A percentile compares a stretch with the other conserved stretches of the same genome.
Evolutionary conservation across 768 basidiomycete genomes (phyloP).

Genomic region (Termitomyces sp.): DNA sequence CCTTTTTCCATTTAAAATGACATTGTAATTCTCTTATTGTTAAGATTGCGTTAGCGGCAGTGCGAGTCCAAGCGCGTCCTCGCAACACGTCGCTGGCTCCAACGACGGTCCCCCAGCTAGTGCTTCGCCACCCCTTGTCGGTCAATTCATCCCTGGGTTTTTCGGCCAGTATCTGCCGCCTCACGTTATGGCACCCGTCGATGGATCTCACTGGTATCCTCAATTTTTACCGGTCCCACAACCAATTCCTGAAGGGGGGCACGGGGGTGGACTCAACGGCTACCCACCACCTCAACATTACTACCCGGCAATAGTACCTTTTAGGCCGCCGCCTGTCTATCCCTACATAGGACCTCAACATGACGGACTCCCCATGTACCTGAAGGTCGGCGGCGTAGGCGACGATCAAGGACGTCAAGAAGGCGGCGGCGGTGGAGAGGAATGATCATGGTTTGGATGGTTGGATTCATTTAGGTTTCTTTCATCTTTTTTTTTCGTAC

Average conservation of each 20-base stretch:
- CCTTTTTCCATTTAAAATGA: slow-evolving; percentile 17
- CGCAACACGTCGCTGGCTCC: slow-evolving; percentile 36
- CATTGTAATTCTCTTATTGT: slow-evolving; percentile 36
- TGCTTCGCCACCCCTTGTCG: slow-evolving; percentile 40
- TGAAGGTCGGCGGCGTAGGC: slow-evolving; percentile 13
- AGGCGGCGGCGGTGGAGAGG: slow-evolving; percentile 18
- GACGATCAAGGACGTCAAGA: slow-evolving; percentile 15
- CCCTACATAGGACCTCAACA: slow-evolving; percentile 23
- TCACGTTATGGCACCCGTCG: slow-evolving; percentile 46
- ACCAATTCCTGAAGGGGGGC: slow-evolving; percentile 14
- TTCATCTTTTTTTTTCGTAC: slow-evolving; percentile 13
- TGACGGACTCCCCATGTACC: slow-evolving; percentile 24
- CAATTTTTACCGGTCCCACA: slow-evolving; percentile 21
- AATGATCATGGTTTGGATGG: slow-evolving; percentile 14
- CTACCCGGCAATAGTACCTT: slow-evolving; percentile 19
- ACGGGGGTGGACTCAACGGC: slow-evolving; percentile 13
- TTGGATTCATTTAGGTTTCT: slow-evolving; percentile 8
- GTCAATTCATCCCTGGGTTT: slow-evolving; percentile 50
- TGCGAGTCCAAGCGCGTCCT: slow-evolving; percentile 35
- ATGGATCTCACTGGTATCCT: slow-evolving; percentile 42
- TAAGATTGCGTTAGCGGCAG: slow-evolving; percentile 54
- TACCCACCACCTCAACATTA: slow-evolving; percentile 19
- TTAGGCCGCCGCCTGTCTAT: slow-evolving; percentile 16
- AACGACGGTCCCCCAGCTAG: slow-evolving; percentile 36
- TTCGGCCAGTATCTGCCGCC: slow-evolving; percentile 51